Percentiles rank a stretch among this genome's conserved stretches.
Evolutionary conservation across 2,329 filamentous ascomycete species (phyloP).

Genomic region (Davidsoniella eucalypti): DNA sequence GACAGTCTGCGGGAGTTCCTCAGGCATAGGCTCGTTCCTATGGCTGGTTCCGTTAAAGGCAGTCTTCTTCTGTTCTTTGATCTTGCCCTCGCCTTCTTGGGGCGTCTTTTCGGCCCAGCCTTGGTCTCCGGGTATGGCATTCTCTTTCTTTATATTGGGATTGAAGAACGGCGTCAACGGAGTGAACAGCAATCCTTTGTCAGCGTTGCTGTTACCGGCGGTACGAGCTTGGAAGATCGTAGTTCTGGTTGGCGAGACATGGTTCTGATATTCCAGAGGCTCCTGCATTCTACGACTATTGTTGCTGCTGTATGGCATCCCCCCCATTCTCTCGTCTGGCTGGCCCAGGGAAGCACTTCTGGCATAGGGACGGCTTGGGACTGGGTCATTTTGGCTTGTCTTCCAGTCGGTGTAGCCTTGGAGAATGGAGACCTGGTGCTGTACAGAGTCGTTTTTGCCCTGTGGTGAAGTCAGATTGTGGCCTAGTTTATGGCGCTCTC

Average conservation of each 20-base stretch:
- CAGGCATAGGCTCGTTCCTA: neutral
- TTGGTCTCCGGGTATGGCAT: conserved; percentile 36
- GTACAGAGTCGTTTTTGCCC: neutral
- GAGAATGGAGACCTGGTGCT: conserved; percentile 3
- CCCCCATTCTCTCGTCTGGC: too few species aligned
- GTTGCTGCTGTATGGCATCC: neutral
- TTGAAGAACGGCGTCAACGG: conserved; percentile 28
- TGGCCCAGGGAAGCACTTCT: too few species aligned
- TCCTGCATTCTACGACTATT: neutral
- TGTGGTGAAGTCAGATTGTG: neutral
- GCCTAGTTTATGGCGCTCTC: neutral
- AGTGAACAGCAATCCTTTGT: conserved; percentile 20
- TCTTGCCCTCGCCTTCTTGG: neutral
- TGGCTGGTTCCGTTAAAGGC: neutral
- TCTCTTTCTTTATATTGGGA: conserved; percentile 26
- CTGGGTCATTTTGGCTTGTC: neutral
- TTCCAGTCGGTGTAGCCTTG: conserved; percentile 9
- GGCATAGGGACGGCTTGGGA: neutral
- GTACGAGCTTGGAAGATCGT: neutral
- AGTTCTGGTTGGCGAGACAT: neutral
- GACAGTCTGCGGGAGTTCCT: neutral
- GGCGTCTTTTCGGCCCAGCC: conserved; percentile 37
- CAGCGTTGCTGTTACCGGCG: neutral
- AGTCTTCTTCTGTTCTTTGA: neutral
- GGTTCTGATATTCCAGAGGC: neutral